Base-by-base conservation (phyloP, 1,139 yeast genomes). In the Hyphopichia buzzinii region DNA sequence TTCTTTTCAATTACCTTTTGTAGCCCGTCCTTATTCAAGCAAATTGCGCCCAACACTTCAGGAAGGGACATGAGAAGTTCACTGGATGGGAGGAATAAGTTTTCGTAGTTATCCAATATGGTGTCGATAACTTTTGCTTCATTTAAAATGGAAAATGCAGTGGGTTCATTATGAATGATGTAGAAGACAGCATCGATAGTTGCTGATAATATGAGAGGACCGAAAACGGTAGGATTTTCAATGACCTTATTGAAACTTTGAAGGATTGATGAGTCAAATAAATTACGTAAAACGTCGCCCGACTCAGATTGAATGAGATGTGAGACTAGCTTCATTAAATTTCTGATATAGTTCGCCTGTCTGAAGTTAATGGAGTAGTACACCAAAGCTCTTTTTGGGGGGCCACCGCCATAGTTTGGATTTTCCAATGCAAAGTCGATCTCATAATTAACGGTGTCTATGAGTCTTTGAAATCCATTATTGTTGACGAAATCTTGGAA, bases 131-230 rank as follows among this genome's bases (percentile, higher is more conserved):
- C 79, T 2, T 79, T 77, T 0, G 95, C 85, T 55, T 90, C 97
- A 34, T 78, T 81, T 49, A 90, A 71, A 33, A 90, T 84, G 3
- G 87, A 74, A 52, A 76, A 89, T 3, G 96, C 88, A 0, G 97
- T 88, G 3, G 97, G 96, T 50, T 90, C 97, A 47, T 85, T 86
- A 54, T 90, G 94, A 33, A 90, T 79, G 44, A 89, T 86, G 24
- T 77, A 77, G 32, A 84, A 77, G 17, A 89, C 73, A 15, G 84
- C 77, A 46, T 80, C 85, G 26, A 90, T 60, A 0, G 88, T 74
- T 14, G 77, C 68, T 0, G 88, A 71, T 14, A 86, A 59, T n/a
- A 87, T 62, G 16, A 78, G 72, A 23, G 81, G 79, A 0, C 96
- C 96, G 64, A 89, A 87, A 0, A 76, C 57, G 1, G 58, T 48